Conservation (phyloP, 129 eudicot species). For the Tagetes erecta region DNA sequence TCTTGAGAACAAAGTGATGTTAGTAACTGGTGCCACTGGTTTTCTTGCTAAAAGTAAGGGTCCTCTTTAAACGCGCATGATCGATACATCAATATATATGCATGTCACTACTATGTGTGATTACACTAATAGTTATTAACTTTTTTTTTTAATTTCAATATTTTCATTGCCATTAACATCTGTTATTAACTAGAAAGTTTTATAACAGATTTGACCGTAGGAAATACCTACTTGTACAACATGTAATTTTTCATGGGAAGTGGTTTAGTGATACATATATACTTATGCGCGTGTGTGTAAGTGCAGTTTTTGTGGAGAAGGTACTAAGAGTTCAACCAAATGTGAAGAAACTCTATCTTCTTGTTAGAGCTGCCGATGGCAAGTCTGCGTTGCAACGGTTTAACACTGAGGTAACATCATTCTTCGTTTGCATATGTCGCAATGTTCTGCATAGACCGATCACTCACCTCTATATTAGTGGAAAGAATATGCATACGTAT, state of each 20-base stretch:
- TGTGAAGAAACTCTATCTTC: slow-evolving; percentile 65
- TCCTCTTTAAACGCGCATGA: neutral
- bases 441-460: too few species aligned
- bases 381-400: slow-evolving; percentile 47
- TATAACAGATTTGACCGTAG: too few species aligned
- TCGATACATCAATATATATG: too few species aligned
- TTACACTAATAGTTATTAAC: too few species aligned
- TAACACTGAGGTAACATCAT: neutral
- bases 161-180: too few species aligned
- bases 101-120: too few species aligned
- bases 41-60: slow-evolving; percentile 11
- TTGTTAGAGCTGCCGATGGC: slow-evolving; percentile 61
- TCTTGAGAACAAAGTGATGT: slow-evolving; percentile 1
- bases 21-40: slow-evolving; percentile 10
- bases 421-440: too few species aligned
- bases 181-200: too few species aligned
- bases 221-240: too few species aligned
- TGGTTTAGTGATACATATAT: neutral
- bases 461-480: too few species aligned
- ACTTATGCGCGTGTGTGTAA: neutral
- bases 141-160: too few species aligned
- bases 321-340: slow-evolving; percentile 11
- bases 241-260: neutral
- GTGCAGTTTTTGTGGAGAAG: slow-evolving; percentile 75
- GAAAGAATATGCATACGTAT: neutral